phyloP scores from a whole-genome alignment of 2,329 filamentous ascomycete species.

The Colletotrichum euphorbiae region DNA sequence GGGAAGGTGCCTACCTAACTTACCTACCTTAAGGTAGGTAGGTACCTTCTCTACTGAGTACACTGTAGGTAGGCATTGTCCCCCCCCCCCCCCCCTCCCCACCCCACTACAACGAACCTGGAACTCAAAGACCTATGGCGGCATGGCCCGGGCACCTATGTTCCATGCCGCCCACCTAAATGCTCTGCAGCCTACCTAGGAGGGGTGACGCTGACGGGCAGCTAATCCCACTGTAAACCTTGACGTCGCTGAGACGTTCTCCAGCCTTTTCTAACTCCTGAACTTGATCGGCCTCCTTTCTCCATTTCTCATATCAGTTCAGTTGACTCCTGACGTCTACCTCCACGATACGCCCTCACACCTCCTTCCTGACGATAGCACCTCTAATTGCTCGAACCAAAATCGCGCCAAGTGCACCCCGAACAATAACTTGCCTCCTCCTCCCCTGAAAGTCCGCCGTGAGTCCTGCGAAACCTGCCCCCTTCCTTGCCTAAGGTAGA shows the following conservation, averaged over 20 bases:
- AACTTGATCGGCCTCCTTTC: slow-evolving; percentile 19
- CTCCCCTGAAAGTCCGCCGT: slow-evolving; percentile 31
- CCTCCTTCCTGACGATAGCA: neutral
- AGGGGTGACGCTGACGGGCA: no score
- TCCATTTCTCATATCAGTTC: slow-evolving; percentile 25
- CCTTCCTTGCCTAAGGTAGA: slow-evolving; percentile 10
- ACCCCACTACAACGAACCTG: slow-evolving; percentile 1
- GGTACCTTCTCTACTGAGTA: no score
- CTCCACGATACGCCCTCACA: slow-evolving; percentile 4
- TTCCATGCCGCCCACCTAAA: slow-evolving; percentile 1
- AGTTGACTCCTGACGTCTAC: neutral
- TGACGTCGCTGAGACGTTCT: slow-evolving; percentile 35
- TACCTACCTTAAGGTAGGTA: neutral
- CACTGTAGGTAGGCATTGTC: slow-evolving; percentile 7
- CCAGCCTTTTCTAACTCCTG: slow-evolving; percentile 18
- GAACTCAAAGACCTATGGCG: slow-evolving; percentile 10
- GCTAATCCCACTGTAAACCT: slow-evolving; percentile 29
- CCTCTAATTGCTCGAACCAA: neutral
- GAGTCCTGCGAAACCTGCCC: slow-evolving; percentile 24
- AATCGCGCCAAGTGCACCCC: neutral
- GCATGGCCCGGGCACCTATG: neutral
- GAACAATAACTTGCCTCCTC: neutral
- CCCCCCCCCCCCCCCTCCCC: no score
- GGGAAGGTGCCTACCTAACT: no score
- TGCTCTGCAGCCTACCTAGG: no score